phyloP scores from a whole-genome alignment of 108 stramenopile genomes.

The Thalassiosira profunda region DNA sequence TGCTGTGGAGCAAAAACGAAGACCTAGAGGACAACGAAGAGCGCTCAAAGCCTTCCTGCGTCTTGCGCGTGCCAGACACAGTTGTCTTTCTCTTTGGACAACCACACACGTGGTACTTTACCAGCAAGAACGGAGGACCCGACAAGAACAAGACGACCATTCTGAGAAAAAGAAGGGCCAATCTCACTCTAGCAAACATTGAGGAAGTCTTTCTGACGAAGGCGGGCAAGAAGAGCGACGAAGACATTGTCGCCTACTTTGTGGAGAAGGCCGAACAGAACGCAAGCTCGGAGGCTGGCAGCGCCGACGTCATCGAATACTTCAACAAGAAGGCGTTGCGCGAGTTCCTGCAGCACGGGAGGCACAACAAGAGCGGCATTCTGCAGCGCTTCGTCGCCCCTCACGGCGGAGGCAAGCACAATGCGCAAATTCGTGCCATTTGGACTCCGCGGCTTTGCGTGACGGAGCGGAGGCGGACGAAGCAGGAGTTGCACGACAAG shows the following conservation, averaged over 20 bases:
- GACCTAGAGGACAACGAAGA: neutral
- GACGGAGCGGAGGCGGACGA: slow-evolving; percentile 78
- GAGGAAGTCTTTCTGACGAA: slow-evolving; percentile 84
- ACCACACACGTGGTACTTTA: slow-evolving; percentile 91
- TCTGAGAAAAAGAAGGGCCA: slow-evolving; percentile 78
- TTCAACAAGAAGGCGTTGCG: slow-evolving; percentile 64
- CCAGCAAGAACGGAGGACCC: slow-evolving; percentile 58
- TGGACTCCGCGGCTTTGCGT: slow-evolving; percentile 90
- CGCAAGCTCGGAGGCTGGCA: slow-evolving; percentile 14
- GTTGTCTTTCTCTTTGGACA: slow-evolving; percentile 89
- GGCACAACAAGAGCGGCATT: slow-evolving; percentile 80
- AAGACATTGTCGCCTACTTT: slow-evolving; percentile 85
- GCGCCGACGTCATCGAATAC: slow-evolving; percentile 75
- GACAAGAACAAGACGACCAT: slow-evolving; percentile 49
- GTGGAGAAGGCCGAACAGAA: slow-evolving; percentile 39
- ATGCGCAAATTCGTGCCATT: slow-evolving; percentile 66
- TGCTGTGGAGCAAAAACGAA: slow-evolving; percentile 71
- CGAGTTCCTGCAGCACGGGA: slow-evolving; percentile 73
- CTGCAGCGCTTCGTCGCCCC: slow-evolving; percentile 86
- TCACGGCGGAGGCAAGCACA: slow-evolving; percentile 55
- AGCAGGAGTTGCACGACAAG: slow-evolving; percentile 69
- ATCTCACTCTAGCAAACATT: slow-evolving; percentile 85
- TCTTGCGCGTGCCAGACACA: slow-evolving; percentile 75
- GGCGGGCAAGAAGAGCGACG: slow-evolving; percentile 17
- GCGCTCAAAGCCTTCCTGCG: too few relatives aligned